These are phyloP conservation scores for Pichia sp. DNA, from an alignment of 1,139 yeast genomes.

Conservation along the genomic window DNA sequence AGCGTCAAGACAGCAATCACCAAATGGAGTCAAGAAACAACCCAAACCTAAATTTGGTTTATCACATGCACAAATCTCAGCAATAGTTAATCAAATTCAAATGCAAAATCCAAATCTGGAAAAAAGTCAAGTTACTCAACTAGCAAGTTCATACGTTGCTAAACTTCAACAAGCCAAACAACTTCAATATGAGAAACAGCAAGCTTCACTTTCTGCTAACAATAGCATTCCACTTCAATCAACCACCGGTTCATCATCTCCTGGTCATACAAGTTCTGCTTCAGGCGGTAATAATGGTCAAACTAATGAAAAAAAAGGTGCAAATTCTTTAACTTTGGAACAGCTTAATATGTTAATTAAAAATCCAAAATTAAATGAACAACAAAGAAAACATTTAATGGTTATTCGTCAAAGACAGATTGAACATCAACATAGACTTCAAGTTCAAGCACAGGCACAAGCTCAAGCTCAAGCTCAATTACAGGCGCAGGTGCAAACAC, in stretches of 20 bases:
- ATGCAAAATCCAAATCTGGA: slow-evolving; percentile 62
- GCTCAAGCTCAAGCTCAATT: slow-evolving; percentile 5
- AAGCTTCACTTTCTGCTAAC: slow-evolving; percentile 24
- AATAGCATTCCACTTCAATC: slow-evolving; percentile 6
- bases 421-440: slow-evolving; percentile 17
- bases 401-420: slow-evolving; percentile 14
- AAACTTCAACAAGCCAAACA: slow-evolving; percentile 40
- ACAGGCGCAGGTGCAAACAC: slow-evolving; percentile 21
- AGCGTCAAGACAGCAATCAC: slow-evolving; percentile 6
- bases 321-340: slow-evolving; percentile 10
- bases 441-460: slow-evolving; percentile 15
- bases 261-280: slow-evolving; percentile 20
- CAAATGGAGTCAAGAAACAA: slow-evolving; percentile 20
- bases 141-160: slow-evolving; percentile 67
- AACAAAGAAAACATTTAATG: slow-evolving; percentile 15
- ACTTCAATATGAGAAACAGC: slow-evolving; percentile 15
- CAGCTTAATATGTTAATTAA: slow-evolving; percentile 17
- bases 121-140: slow-evolving; percentile 64
- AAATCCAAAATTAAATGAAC: slow-evolving; percentile 14
- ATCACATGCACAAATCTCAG: slow-evolving; percentile 62
- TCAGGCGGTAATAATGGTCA: not conserved
- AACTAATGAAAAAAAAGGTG: slow-evolving; percentile 6
- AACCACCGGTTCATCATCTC: slow-evolving; percentile 21
- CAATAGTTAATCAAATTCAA: slow-evolving; percentile 63
- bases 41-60: slow-evolving; percentile 34